These are phyloP conservation scores for Aspergillus saccharolyticus DNA, from an alignment of 495 filamentous ascomycete genomes.

Conservation along the genomic window DNA sequence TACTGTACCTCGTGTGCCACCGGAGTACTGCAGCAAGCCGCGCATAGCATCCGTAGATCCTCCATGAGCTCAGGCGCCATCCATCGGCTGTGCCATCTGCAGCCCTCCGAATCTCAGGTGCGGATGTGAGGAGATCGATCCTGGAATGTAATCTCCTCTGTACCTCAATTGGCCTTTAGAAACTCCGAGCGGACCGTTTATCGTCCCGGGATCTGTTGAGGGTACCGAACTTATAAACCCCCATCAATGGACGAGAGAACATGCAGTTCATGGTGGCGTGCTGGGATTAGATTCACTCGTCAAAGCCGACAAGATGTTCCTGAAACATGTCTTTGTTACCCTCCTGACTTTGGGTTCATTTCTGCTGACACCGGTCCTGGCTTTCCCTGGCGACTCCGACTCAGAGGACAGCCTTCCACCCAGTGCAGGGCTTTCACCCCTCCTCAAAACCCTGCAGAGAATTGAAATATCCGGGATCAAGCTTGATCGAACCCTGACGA, in stretches of 20 bases:
- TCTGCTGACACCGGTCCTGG: neutral
- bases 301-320: neutral
- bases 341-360: neutral
- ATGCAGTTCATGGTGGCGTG: no score
- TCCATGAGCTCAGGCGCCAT: neutral
- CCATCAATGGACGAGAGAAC: no score
- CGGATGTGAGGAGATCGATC: no score
- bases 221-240: no score
- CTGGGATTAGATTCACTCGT: neutral
- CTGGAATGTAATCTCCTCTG: no score
- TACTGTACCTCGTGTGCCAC: neutral
- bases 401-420: neutral
- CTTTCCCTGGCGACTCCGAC: neutral
- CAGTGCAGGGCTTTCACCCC: neutral
- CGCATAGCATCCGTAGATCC: neutral
- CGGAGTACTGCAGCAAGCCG: neutral
- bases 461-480: neutral
- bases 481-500: neutral
- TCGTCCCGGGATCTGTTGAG: no score
- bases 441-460: neutral
- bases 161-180: neutral
- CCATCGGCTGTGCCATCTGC: neutral
- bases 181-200: no score
- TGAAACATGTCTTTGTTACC: neutral
- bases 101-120: neutral